Evolutionary conservation across 441 rosid genomes (phyloP), one percentile per base, ranked within the genome.

Genomic region (Erodium chrysanthum): DNA sequence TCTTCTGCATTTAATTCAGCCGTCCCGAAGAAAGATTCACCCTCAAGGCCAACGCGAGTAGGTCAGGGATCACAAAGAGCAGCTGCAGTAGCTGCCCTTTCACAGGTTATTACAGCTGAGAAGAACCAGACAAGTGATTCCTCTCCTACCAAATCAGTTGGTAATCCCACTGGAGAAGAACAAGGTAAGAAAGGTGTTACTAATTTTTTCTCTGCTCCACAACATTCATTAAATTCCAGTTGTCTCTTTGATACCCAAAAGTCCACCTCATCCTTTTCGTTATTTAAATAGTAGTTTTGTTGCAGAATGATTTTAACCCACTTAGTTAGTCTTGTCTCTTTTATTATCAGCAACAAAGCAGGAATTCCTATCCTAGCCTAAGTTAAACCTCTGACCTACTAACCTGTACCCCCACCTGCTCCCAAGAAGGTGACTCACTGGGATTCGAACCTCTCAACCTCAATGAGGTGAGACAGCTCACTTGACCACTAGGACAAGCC

Each of bases 21-120:
- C 65, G 79, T 94, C 14, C 80, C 66, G 66, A 40, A 73, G 64
- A 86, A 88, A 73, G 71, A 76, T 65, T 75, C 89, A 21, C 25
- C 86, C 73, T 70, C 83, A 68, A 96, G 74, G 89, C 58, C 87
- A 70, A 61, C 79, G 35, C 83, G 80, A 52, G 40, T 72, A 0
- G 68, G 88, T 64, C 90, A 79, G 76, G 96, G 93, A 70, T 88
- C 97, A 21, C 99, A 96, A 74, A 90, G 96, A 78, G 96, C 97
- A 50, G 99, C 99, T 64, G 99, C 99, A 33, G 96, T 92, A 52
- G 99, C 99, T 52, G 99, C 97, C 78, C 94, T 96, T 71, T 96
- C 98, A 6, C 81, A 85, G 29, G 98, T 92, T 74, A 98, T 96
- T 72, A 86, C 86, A 25, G 98, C 96, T 63, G 99, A 92, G 87